phyloP scores from a whole-genome alignment of 2,329 filamentous ascomycete genomes.

The Neofusicoccum ribis region DNA sequence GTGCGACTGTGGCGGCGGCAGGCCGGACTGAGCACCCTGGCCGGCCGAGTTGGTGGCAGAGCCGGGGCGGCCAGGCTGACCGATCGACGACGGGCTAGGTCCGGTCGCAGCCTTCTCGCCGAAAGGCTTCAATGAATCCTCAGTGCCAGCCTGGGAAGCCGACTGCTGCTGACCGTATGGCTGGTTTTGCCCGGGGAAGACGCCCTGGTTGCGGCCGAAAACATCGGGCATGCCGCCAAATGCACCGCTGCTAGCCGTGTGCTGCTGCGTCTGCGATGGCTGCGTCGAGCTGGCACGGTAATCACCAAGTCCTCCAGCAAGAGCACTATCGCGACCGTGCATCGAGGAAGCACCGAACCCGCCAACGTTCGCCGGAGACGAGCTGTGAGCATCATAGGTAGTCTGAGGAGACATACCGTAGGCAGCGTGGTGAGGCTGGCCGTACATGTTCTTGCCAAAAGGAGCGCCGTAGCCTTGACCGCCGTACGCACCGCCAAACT shows the following conservation, averaged over 20 bases:
- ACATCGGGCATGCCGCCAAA: conserved; percentile 59
- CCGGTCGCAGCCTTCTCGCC: conserved; percentile 55
- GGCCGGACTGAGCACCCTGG: conserved; percentile 52
- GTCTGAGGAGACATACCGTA: conserved; percentile 58
- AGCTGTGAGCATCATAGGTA: conserved; percentile 63
- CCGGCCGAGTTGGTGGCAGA: conserved; percentile 59
- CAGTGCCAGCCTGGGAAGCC: conserved; percentile 49
- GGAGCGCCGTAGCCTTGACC: conserved; percentile 50
- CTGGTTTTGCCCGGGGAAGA: conserved; percentile 54
- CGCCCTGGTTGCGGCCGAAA: conserved; percentile 59
- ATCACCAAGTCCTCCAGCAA: conserved; percentile 55
- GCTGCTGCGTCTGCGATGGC: conserved; percentile 56
- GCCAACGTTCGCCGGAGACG: conserved; percentile 62
- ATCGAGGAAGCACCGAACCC: conserved; percentile 51
- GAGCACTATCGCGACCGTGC: conserved; percentile 48
- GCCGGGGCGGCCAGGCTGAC: conserved; percentile 63
- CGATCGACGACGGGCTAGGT: conserved; percentile 60
- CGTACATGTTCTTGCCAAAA: conserved; percentile 64
- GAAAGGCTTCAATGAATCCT: conserved; percentile 60
- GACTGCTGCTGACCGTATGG: conserved; percentile 53
- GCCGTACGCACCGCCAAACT: conserved; percentile 58
- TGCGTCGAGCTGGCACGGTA: conserved; percentile 62
- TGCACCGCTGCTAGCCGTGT: conserved; percentile 50
- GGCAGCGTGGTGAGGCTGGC: conserved; percentile 57
- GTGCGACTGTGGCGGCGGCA: conserved; percentile 57